Conservation (phyloP, 345 rosid species). For the Pistacia integerrima region DNA sequence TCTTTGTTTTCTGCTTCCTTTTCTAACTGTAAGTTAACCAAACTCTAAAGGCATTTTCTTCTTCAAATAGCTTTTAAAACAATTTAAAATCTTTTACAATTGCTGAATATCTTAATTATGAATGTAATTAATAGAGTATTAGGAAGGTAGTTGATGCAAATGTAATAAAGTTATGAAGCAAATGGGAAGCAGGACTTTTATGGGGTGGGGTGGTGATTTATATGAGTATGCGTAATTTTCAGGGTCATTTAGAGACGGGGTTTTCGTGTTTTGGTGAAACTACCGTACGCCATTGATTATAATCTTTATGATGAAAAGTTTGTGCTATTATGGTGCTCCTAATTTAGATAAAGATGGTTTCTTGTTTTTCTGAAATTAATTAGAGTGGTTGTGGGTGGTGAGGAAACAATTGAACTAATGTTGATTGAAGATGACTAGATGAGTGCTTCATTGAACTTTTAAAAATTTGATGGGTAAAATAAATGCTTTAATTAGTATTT, state of each 20-base stretch:
- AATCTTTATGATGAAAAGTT: slow-evolving; percentile 23
- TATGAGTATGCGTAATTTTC: background rate
- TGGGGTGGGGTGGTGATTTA: slow-evolving; percentile 19
- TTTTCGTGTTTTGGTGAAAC: slow-evolving; percentile 23
- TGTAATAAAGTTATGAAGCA: slow-evolving; percentile 7
- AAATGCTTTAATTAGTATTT: slow-evolving; percentile 11
- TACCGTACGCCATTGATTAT: slow-evolving; percentile 16
- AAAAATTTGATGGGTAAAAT: slow-evolving; percentile 12
- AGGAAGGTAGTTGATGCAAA: slow-evolving; percentile 22
- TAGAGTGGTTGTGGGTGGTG: slow-evolving; percentile 27
- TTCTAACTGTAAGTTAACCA: slow-evolving; percentile 27
- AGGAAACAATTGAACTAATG: slow-evolving; percentile 16
- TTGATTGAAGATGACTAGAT: slow-evolving; percentile 17
- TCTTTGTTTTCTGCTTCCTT: slow-evolving; percentile 28
- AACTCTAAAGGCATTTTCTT: background rate
- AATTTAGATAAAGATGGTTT: slow-evolving; percentile 2
- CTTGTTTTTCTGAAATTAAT: slow-evolving; percentile 11
- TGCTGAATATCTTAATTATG: background rate
- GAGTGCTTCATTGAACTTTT: slow-evolving; percentile 11
- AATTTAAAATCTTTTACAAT: background rate
- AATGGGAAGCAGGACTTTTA: slow-evolving; percentile 12
- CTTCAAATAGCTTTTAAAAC: background rate
- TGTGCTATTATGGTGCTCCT: slow-evolving; percentile 19
- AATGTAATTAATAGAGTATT: background rate
- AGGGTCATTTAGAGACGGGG: slow-evolving; percentile 9